Evolutionary conservation across 306 rosid genomes (phyloP), one percentile per base, ranked within the genome.

Genomic region (Adenanthera pavonina): DNA sequence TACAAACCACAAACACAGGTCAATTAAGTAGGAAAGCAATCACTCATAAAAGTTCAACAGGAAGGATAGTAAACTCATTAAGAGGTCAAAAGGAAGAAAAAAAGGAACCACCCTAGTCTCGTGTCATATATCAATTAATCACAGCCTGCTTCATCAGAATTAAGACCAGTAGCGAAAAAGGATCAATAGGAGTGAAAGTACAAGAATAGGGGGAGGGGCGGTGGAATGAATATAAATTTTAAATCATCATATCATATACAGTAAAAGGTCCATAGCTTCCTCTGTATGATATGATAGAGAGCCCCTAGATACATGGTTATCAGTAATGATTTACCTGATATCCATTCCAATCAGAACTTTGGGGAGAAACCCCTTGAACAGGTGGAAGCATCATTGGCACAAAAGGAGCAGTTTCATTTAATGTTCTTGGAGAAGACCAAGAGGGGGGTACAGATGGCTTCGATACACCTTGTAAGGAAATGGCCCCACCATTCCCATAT

Each of bases 261-360:
- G 25, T 59, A 57, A 79, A 44, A 35, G 64, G 60, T 80, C 41
- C 47, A 51, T 14, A 70, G 33, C 71, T 43, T 44, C 76, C 76
- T 78, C 62, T 43, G 44, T 15, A 30, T 11, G 25, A 60, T 16
- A 76, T 41, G 57, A 80, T 57, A 60, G 59, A 72, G 69, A 34
- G 53, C 94, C 48, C 49, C 35, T 65, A 36, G 36, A 46, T 72
- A 72, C 34, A 69, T 34, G 30, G 78, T 54, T 86, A 52, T 62
- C 36, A 81, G 48, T 2, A 76, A 43, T 35, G 53, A 80, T 66
- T 82, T 83, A 95, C 99, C 99, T 86, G 97, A 89, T 88, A 93
- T 48, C 93, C 93, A 82, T 88, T 93, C 99, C 98, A 95, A 40
- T 95, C 96, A 78, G 92, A 16, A 83, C 82, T 85, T 70, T 83